Base-by-base conservation (phyloP, 1,284 basidiomycete genomes). In the Sphagnurus paluster region DNA sequence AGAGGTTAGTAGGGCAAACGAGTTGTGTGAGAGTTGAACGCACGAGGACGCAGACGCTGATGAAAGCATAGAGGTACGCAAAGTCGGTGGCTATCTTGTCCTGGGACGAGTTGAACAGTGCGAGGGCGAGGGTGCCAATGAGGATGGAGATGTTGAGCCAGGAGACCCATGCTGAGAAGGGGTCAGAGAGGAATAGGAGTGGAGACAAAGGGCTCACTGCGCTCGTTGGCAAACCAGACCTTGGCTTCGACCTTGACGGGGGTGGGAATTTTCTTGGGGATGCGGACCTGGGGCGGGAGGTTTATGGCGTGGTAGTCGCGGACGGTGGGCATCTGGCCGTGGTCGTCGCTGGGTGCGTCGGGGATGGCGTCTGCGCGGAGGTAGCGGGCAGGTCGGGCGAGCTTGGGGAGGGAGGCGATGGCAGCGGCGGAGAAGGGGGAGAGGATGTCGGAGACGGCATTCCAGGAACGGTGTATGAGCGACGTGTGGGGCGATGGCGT, bases 221-320 rank as follows among this genome's bases (percentile, higher is more conserved):
- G 77, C 69, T 99, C 97, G 65, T 98, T 98, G 5, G 97, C 95
- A 70, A 99, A 98, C 90, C 96, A 99, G 33, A 99, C 96, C 64
- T 99, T 99, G 24, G 89, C 90, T 67, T 99, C 96, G 29, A 99
- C 92, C 55, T 88, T 89, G 57, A 98, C 80, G 0, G 93, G 88
- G 0, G 94, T 91, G 0, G 90, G 76, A 26, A 96, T 84, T 66
- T 96, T 95, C 75, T 93, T 90, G 1, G 90, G 91, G 0, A 90
- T 74, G 28, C 82, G 73, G 28, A 90, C 79, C 37, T 76, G 72
- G 0, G 80, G 68, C 1, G 84, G 79, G 0, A 81, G 58, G 4
- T 77, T 85, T 58, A 87, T 87, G 2, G 87, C 67, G 57, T 81
- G 79, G 59, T 90, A 90, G 64, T 90, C 85, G 42, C 80, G 69